Base-by-base conservation (phyloP, 129 eudicot genomes). In the Flaveria robusta region DNA sequence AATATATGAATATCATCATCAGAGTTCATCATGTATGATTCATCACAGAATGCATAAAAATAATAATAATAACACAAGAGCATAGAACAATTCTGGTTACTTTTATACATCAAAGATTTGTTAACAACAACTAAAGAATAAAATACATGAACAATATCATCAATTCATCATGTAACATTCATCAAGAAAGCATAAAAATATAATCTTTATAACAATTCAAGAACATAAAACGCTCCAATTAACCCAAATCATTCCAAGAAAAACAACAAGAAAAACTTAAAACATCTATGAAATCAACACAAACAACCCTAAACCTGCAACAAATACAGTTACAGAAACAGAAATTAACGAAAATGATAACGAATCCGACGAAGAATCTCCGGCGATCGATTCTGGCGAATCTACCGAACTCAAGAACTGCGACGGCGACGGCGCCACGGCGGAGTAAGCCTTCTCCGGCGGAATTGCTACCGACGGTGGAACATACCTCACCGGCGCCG, bases 401-500 rank as follows among this genome's bases (percentile, higher is more conserved):
- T 41, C 67, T 14, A 55, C 85, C 1, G 87, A 84, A 34, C 68
- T 70, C 20, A 86, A 66, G 23, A 24, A 18, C 16, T 66, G 74
- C 2, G 80, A 11, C 39, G 86, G 89, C 1, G 87, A 68, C 19
- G 87, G 85, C 11, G 83, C 80, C 5, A 41, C 11, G 56, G 22
- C 67, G 15, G 67, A 50, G 0, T 81, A 87, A 59, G 84, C n/a
- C 7, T 27, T 27, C 16, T 42, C 81, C 19, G 83, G 54, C 8
- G 71, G 66, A 26, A 70, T 56, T 12, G 74, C 22, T 3, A 68
- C 62, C 4, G 77, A 4, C 5, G 79, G 81, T 18, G 86, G 81
- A 9, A 78, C 12, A 13, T 54, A 34, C 12, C 22, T 43, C n/a
- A 37, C 52, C 0, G 64, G 75, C 31, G 29, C 85, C 13, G 82